phyloP scores from a whole-genome alignment of 257 asterid genomes.

The Striga asiatica region DNA sequence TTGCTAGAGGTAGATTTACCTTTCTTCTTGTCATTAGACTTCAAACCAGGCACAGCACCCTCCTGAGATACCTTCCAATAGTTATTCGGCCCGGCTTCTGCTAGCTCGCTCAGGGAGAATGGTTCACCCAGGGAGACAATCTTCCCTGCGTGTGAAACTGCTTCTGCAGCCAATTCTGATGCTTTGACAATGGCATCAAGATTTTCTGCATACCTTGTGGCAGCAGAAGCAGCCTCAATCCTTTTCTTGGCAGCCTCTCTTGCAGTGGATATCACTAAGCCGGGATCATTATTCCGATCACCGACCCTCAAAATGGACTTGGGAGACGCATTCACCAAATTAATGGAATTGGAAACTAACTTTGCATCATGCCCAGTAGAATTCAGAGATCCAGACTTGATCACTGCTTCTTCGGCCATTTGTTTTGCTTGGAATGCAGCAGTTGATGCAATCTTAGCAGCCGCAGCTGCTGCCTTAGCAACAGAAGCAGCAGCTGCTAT shows the following conservation, averaged over 20 bases:
- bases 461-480: slow-evolving; percentile 98
- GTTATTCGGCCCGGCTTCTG: slow-evolving; percentile 61
- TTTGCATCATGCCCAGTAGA: slow-evolving; percentile 14
- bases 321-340: slow-evolving; percentile 43
- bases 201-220: slow-evolving; percentile 87
- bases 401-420: slow-evolving; percentile 76
- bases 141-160: slow-evolving; percentile 86
- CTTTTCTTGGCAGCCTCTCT: slow-evolving; percentile 89
- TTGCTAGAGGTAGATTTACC: slow-evolving; percentile 17
- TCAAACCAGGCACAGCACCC: slow-evolving; percentile 27
- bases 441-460: slow-evolving; percentile 84
- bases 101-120: slow-evolving; percentile 50
- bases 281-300: slow-evolving; percentile 39
- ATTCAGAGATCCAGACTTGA: slow-evolving; percentile 24
- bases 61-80: slow-evolving; percentile 46
- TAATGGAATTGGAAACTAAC: slow-evolving; percentile 23
- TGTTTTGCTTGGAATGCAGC: slow-evolving; percentile 76
- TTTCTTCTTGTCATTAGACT: slow-evolving; percentile 23
- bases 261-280: slow-evolving; percentile 61
- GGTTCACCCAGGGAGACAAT: slow-evolving; percentile 84
- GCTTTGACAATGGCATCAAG: slow-evolving; percentile 87
- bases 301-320: slow-evolving; percentile 44
- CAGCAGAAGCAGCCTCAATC: slow-evolving; percentile 94
- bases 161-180: slow-evolving; percentile 94
- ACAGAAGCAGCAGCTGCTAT: slow-evolving; percentile 93